phyloP scores from a whole-genome alignment of 2,329 filamentous ascomycete species.

The Pseudogymnoascus sp. region DNA sequence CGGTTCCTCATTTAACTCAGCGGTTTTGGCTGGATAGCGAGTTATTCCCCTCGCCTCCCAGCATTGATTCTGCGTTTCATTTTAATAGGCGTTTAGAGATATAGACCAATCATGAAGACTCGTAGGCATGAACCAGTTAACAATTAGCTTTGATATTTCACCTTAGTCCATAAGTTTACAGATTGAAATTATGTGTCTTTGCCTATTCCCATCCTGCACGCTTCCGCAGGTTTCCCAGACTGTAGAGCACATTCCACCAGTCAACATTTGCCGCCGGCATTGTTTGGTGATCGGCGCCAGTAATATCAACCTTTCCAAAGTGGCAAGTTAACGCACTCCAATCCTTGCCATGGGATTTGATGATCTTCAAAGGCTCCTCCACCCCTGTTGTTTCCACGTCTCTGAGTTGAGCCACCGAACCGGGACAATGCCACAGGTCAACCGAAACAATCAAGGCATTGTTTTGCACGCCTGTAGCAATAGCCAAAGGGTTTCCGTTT shows the following conservation, averaged over 20 bases:
- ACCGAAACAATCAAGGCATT: constrained; percentile 39
- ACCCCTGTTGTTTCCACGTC: neutral
- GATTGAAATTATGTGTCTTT: neutral
- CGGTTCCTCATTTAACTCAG: neutral
- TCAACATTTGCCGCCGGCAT: constrained; percentile 27
- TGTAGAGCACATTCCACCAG: constrained; percentile 32
- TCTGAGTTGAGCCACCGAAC: constrained; percentile 36
- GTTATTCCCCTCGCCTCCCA: neutral
- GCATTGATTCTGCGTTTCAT: constrained; percentile 1
- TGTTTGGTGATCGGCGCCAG: constrained; percentile 17
- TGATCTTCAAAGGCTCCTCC: neutral
- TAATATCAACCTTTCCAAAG: constrained; percentile 5
- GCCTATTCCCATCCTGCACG: constrained; percentile 21
- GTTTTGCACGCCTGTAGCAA: constrained; percentile 18
- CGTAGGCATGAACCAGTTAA: constrained; percentile 2
- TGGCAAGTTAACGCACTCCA: constrained; percentile 3
- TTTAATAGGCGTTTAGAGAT: constrained; percentile 7
- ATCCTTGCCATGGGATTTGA: constrained; percentile 11
- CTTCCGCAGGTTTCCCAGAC: constrained; percentile 27
- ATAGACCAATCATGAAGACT: constrained; percentile 5
- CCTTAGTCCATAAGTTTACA: neutral
- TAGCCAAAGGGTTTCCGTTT: constrained; percentile 48
- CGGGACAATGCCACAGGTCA: constrained; percentile 42
- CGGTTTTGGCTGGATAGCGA: neutral
- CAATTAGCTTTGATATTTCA: neutral